These are phyloP conservation scores for Coemansia sp. DNA, from an alignment of 192 early-diverging fungal genomes.

Conservation along the genomic window DNA sequence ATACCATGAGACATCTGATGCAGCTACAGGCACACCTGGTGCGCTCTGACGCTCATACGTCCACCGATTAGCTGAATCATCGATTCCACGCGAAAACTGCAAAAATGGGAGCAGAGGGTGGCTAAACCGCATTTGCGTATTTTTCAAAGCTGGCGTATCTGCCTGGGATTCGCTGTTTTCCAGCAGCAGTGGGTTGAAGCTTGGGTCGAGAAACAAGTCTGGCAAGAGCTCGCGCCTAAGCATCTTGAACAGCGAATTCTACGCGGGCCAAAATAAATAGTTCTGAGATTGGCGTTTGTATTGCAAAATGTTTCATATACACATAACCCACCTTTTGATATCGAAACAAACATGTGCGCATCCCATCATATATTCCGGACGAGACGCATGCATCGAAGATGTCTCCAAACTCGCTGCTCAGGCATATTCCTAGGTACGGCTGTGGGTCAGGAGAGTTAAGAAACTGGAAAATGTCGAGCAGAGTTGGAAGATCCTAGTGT, in stretches of 20 bases:
- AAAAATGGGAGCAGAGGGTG: slow-evolving; percentile 43
- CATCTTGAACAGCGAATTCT: slow-evolving; percentile 67
- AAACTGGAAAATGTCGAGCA: slow-evolving; percentile 47
- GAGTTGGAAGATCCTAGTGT: slow-evolving; percentile 24
- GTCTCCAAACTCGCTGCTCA: slow-evolving; percentile 32
- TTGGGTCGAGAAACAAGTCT: slow-evolving; percentile 54
- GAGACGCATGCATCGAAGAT: slow-evolving; percentile 38
- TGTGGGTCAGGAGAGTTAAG: slow-evolving; percentile 40
- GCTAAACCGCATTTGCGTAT: slow-evolving; percentile 8
- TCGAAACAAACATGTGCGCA: slow-evolving; percentile 54
- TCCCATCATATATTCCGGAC: slow-evolving; percentile 23
- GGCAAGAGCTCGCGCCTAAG: slow-evolving; percentile 65
- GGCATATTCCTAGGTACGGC: slow-evolving; percentile 26
- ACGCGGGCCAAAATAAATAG: neutral
- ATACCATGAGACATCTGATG: slow-evolving; percentile 41
- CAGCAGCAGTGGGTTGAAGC: slow-evolving; percentile 22
- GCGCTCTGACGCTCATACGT: slow-evolving; percentile 14
- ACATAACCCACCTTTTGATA: slow-evolving; percentile 54
- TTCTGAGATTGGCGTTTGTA: neutral
- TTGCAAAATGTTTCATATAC: neutral
- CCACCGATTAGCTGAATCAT: slow-evolving; percentile 32
- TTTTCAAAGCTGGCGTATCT: neutral
- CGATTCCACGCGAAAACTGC: slow-evolving; percentile 37
- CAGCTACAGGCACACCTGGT: slow-evolving; percentile 32
- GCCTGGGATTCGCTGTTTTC: neutral